Percentiles rank a stretch among this genome's conserved stretches.
These are phyloP conservation scores for Epichloe uncinata DNA, from an alignment of 2,329 filamentous ascomycete genomes.

Conservation along the genomic window DNA sequence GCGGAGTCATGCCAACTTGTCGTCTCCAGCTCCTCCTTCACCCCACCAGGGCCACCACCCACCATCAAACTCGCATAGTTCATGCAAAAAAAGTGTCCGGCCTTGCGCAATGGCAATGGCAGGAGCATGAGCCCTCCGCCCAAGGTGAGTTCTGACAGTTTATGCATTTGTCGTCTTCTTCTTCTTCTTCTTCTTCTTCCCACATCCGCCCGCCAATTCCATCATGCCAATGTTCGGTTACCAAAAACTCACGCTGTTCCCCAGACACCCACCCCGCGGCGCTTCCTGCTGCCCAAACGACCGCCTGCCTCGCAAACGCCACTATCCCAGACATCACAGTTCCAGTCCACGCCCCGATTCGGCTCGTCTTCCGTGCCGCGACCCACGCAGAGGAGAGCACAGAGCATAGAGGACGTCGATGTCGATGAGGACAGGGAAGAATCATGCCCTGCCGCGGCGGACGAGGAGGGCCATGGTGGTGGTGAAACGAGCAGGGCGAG, in stretches of 20 bases:
- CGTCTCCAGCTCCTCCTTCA: no score
- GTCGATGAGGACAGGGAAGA: slow-evolving; percentile 16
- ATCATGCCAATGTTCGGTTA: no score
- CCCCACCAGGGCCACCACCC: not conserved
- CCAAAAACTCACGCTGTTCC: no score
- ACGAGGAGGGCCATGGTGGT: not conserved
- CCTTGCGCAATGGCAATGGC: not conserved
- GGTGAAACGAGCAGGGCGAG: not conserved
- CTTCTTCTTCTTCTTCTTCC: not conserved
- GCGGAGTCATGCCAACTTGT: no score
- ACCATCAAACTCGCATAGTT: no score
- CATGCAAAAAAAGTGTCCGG: not conserved
- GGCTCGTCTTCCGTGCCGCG: slow-evolving; percentile 19
- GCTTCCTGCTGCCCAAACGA: slow-evolving; percentile 24
- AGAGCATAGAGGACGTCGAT: slow-evolving; percentile 22
- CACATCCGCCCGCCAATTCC: not conserved
- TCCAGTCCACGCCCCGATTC: slow-evolving; percentile 27
- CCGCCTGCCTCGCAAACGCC: slow-evolving; percentile 21
- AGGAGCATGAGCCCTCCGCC: slow-evolving; percentile 3
- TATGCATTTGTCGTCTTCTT: not conserved
- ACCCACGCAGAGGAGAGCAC: slow-evolving; percentile 15
- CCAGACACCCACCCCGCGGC: slow-evolving; percentile 26
- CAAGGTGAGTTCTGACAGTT: not conserved
- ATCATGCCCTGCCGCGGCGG: not conserved
- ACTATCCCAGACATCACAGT: slow-evolving; percentile 16